Evolutionary conservation across 2,329 filamentous ascomycete genomes (phyloP), one percentile per base, ranked within the genome.

Genomic region (Penicillium sp.): DNA sequence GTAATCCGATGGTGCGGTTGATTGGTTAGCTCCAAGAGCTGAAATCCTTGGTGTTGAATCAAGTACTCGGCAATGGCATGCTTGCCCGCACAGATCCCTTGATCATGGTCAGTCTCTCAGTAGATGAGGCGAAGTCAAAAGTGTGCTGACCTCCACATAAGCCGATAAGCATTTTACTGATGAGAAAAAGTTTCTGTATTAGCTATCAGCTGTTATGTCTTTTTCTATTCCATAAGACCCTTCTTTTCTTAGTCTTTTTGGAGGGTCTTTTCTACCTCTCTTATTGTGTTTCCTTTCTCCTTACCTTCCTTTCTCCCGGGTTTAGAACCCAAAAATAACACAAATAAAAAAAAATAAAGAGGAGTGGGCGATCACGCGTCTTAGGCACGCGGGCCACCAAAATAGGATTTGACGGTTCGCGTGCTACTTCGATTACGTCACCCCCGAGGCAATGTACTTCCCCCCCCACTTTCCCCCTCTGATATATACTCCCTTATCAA

Each of bases 11-110:
- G 51, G n/a, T 53, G 57, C 69, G 72, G 44, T 33, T 63, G 72
- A 35, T 53, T 56, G 42, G 72, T 75, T 29, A 96, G 81, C 66
- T 85, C 82, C 56, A 97, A 83, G 47, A 85, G 85, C 59, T 84
- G 86, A 77, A 98, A 99, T 59, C 85, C 87, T 75, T 97, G 90
- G 63, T 93, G 85, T 62, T 92, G 84, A 62, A 93, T 85, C 9
- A 99, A 85, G 73, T 96, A 97, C 54, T 90, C 85, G 56, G 92
- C 92, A 63, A 98, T 90, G 10, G 91, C 91, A 71, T 87, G 88
- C 79, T 97, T 98, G 69, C 95, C 95, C 49, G 93, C 88, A 79
- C 93, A 98, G 68, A 97, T 93, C 69, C 90, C 93, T 95, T 33
- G 16, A 42, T 26, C 22, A 49, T 26, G 26, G 51, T 69, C 56